phyloP scores from a whole-genome alignment of 768 basidiomycete genomes.

The Coprinopsis strossmayeri region DNA sequence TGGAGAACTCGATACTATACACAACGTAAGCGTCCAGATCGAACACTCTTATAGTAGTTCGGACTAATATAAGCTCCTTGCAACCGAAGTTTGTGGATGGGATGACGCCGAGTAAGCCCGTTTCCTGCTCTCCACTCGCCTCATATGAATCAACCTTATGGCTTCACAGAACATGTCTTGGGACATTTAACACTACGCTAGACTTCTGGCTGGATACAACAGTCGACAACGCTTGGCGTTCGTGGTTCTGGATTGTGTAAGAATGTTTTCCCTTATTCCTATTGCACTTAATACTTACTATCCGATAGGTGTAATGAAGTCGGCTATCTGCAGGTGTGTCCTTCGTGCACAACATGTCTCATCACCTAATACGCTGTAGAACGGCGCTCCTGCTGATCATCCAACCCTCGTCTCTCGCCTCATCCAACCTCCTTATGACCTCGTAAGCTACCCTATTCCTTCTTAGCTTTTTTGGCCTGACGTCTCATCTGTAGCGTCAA shows the following conservation, averaged over 20 bases:
- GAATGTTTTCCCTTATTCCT: slow-evolving; percentile 13
- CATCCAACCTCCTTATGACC: slow-evolving; percentile 47
- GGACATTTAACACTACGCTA: slow-evolving; percentile 32
- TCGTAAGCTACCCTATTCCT: slow-evolving; percentile 29
- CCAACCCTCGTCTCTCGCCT: slow-evolving; percentile 50
- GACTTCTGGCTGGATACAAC: slow-evolving; percentile 46
- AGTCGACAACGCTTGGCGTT: slow-evolving; percentile 49
- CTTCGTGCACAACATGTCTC: not conserved
- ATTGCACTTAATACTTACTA: not conserved
- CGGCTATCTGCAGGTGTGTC: slow-evolving; percentile 45
- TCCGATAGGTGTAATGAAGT: slow-evolving; percentile 50
- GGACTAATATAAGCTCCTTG: no score
- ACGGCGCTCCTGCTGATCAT: slow-evolving; percentile 30
- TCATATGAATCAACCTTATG: not conserved
- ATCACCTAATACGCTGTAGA: slow-evolving; percentile 20
- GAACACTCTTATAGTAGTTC: no score
- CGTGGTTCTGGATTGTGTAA: slow-evolving; percentile 71
- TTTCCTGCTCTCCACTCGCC: not conserved
- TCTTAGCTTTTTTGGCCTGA: not conserved
- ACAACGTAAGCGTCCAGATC: slow-evolving; percentile 26
- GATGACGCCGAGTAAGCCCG: slow-evolving; percentile 39
- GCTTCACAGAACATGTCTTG: slow-evolving; percentile 31
- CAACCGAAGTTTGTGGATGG: slow-evolving; percentile 54
- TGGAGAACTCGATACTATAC: slow-evolving; percentile 47
- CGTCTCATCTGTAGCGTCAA: slow-evolving; percentile 41